Evolutionary conservation across 148 eudicot genomes (phyloP), one percentile per base, ranked within the genome.

Genomic region (Rhododendron henanense): DNA sequence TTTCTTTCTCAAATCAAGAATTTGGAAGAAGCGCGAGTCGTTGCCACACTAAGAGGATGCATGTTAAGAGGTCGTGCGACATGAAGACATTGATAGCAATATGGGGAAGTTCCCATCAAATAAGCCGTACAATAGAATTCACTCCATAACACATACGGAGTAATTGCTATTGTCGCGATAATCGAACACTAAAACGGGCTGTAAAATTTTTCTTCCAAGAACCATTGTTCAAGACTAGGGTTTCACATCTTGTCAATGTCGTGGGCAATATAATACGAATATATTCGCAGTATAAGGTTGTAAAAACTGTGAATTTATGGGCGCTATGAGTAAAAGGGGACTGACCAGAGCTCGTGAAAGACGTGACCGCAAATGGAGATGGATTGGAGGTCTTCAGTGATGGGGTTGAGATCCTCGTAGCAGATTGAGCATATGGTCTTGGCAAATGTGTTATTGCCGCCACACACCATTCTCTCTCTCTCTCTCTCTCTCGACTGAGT

Each of bases 291-390:
- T 3, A 51, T 51, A 5, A 4, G 63, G 63, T 3, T 19, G 65
- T 59, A 18, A 55, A 5, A 59, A 4, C 14, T 33, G 41, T 10
- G 41, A 28, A 71, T 10, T 13, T 71, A 13, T 11, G 37, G 28
- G 14, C 11, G 7, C 1, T 14, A 28, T n/a, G n/a, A 9, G 76
- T 3, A 33, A 0, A 9, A 55, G 41, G 10, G 31, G 41, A 81
- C 81, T 80, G 9, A 97, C 99, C 99, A 97, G 71, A 97, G 98
- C 86, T 97, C 98, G 81, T 97, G 99, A 81, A 97, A 97, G 84
- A 97, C 99, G 85, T 97, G 99, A 77, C 99, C 98, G 85, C 99
- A 97, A 45, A 97, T 85, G 84, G 98, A 93, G 87, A 97, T 95
- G 28, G 96, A 87, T 90, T 97, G 98, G 83, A 97, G 99, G 81